Conservation (phyloP, 257 asterid species). For the Rhazya stricta region DNA sequence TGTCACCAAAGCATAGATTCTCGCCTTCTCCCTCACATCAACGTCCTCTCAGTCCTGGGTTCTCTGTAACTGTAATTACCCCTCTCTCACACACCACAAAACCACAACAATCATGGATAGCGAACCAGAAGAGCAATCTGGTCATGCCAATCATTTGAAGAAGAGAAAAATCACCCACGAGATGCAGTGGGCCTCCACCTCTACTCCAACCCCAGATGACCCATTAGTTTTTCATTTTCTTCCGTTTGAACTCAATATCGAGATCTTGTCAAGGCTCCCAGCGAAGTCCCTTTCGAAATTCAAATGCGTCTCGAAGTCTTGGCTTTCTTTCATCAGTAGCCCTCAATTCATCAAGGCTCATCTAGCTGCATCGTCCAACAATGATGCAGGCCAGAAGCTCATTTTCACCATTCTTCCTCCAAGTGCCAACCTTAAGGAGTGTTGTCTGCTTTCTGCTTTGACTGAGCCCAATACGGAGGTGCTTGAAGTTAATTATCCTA, state of each 20-base stretch:
- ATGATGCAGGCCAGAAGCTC: constrained; percentile 1
- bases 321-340: constrained; percentile 12
- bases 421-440: constrained; percentile 14
- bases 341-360: constrained; percentile 15
- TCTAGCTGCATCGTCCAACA: neutral
- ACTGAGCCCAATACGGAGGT: constrained; percentile 7
- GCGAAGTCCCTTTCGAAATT: constrained; percentile 25
- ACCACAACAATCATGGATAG: neutral
- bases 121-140: neutral
- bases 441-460: constrained; percentile 17
- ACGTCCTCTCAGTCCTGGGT: no score
- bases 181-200: neutral
- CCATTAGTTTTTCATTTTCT: neutral
- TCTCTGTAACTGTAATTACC: no score
- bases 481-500: constrained; percentile 15
- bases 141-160: neutral
- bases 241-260: constrained; percentile 19
- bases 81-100: neutral
- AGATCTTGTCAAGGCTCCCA: constrained; percentile 31
- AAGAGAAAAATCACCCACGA: neutral
- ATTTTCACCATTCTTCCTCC: constrained; percentile 7
- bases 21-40: no score
- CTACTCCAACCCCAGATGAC: neutral
- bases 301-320: constrained; percentile 16
- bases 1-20: no score